Percentiles rank a stretch among this genome's conserved stretches.
These are phyloP conservation scores for Aquilaria malaccensis DNA, from an alignment of 345 rosid species.

Conservation along the genomic window DNA sequence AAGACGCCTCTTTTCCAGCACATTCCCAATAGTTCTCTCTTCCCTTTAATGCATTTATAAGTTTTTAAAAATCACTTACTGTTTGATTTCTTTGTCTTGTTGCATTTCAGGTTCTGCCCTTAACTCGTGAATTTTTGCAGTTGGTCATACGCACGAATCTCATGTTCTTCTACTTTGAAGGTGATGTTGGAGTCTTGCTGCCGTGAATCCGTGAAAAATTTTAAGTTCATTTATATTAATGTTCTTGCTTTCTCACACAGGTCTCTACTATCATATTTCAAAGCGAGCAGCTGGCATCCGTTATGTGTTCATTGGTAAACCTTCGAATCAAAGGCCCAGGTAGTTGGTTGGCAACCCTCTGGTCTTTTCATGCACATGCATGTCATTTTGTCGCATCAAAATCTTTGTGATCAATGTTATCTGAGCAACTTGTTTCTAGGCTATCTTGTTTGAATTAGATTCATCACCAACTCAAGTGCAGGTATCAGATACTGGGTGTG, in stretches of 20 bases:
- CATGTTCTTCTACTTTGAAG: slow-evolving; percentile 99
- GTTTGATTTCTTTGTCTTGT: slow-evolving; percentile 7
- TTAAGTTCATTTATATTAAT: neutral
- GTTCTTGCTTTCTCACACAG: slow-evolving; percentile 26
- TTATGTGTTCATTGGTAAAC: slow-evolving; percentile 87
- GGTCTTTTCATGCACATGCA: neutral
- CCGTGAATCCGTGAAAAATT: neutral
- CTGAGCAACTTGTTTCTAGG: neutral
- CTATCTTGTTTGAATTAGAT: neutral
- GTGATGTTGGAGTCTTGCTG: slow-evolving; percentile 21
- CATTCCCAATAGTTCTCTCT: neutral
- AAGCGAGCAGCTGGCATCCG: slow-evolving; percentile 82
- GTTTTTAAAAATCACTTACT: neutral
- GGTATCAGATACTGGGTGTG: slow-evolving; percentile 87
- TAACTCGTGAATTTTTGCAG: slow-evolving; percentile 76
- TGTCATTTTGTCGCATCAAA: neutral
- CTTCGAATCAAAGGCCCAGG: slow-evolving; percentile 95
- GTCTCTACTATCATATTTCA: slow-evolving; percentile 87
- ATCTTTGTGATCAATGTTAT: neutral
- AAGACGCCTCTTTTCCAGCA: too few relatives aligned
- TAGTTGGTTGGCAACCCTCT: slow-evolving; percentile 17
- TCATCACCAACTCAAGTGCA: slow-evolving; percentile 21
- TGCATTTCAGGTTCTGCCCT: slow-evolving; percentile 56
- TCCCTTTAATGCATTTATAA: neutral
- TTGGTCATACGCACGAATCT: slow-evolving; percentile 76